Evolutionary conservation across 2,329 filamentous ascomycete genomes (phyloP).

Genomic region (Rhinocladiella mackenziei): DNA sequence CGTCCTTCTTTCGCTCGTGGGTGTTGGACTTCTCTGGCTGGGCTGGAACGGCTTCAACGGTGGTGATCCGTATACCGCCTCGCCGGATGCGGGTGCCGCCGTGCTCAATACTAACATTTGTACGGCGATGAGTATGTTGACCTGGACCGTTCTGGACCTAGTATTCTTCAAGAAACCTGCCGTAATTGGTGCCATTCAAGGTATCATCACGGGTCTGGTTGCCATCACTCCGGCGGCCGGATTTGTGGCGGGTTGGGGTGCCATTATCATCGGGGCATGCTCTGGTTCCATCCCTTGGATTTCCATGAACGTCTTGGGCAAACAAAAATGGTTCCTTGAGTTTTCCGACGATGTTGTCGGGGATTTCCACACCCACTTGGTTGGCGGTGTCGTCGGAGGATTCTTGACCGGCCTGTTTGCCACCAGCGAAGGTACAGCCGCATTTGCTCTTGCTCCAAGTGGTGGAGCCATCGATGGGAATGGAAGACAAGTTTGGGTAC

Average conservation of each 20-base stretch:
- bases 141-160: slow-evolving; percentile 46
- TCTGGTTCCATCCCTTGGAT: slow-evolving; percentile 48
- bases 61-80: slow-evolving; percentile 51
- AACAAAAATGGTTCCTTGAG: slow-evolving; percentile 56
- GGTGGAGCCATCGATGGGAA: slow-evolving; percentile 52
- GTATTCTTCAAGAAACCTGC: slow-evolving; percentile 49
- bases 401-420: slow-evolving; percentile 60
- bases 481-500: slow-evolving; percentile 48
- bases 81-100: slow-evolving; percentile 48
- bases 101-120: slow-evolving; percentile 51
- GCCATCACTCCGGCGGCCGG: slow-evolving; percentile 52
- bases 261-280: slow-evolving; percentile 46
- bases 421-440: slow-evolving; percentile 53
- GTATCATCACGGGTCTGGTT: slow-evolving; percentile 52
- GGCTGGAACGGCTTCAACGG: slow-evolving; percentile 55
- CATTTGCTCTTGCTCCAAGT: slow-evolving; percentile 44
- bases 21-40: slow-evolving; percentile 50
- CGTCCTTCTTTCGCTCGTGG: slow-evolving; percentile 43
- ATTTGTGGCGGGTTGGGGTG: slow-evolving; percentile 50
- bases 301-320: slow-evolving; percentile 48
- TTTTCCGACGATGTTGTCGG: slow-evolving; percentile 53
- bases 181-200: slow-evolving; percentile 49
- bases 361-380: slow-evolving; percentile 48
- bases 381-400: slow-evolving; percentile 51
- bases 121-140: slow-evolving; percentile 47